Evolutionary conservation across 1,284 basidiomycete species (phyloP).

Genomic region (Malassezia equina): DNA sequence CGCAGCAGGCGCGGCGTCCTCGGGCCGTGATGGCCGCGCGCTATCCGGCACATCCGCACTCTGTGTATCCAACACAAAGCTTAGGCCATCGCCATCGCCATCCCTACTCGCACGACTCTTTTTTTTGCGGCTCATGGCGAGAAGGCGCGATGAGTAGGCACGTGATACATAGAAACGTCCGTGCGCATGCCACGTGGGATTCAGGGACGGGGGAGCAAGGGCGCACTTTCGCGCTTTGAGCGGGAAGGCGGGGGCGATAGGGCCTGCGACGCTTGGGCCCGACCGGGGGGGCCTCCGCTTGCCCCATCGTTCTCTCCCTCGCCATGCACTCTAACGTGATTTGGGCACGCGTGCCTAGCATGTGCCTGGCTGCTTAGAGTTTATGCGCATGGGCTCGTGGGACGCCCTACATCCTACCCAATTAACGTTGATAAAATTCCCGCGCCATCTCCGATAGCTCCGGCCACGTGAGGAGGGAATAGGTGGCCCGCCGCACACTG

Average conservation of each 20-base stretch:
- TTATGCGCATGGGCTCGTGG: no score
- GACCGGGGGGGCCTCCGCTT: no score
- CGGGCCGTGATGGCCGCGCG: not conserved
- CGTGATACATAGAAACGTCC: not conserved
- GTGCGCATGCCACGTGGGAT: constrained; percentile 3
- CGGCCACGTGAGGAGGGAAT: not conserved
- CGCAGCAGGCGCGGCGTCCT: not conserved
- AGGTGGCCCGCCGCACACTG: not conserved
- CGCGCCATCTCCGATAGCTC: not conserved
- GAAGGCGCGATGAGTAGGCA: not conserved
- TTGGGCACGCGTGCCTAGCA: no score
- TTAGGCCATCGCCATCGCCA: not conserved
- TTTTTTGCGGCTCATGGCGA: constrained; percentile 2
- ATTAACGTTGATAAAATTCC: not conserved
- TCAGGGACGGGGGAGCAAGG: not conserved
- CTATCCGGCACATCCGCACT: constrained; percentile 5
- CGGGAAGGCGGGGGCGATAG: not conserved
- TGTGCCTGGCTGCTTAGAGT: no score
- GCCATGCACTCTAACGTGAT: no score
- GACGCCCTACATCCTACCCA: no score
- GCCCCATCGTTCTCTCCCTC: no score
- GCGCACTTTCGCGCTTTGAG: no score
- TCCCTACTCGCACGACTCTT: not conserved
- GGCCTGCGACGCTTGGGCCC: no score
- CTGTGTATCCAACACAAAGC: constrained; percentile 14